phyloP scores from a whole-genome alignment of 805 yeast genomes.

The Huiozyma naganishii region DNA sequence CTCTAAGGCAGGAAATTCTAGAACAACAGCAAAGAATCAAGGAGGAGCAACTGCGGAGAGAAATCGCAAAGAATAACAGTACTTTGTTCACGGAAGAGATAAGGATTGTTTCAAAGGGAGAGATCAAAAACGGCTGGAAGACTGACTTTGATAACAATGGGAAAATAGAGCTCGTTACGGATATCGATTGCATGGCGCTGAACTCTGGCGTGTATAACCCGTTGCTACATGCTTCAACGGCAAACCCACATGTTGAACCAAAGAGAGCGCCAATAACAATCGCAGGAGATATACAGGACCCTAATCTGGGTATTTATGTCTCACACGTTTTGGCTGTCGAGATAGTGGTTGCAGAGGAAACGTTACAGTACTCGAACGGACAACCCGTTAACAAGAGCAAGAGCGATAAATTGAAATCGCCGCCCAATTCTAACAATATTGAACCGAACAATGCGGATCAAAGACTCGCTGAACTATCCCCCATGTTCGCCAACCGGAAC shows the following conservation, averaged over 20 bases:
- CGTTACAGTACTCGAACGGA: slow-evolving; percentile 34
- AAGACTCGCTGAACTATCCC: slow-evolving; percentile 35
- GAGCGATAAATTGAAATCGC: neutral
- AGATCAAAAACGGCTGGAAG: slow-evolving; percentile 88
- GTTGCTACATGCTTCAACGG: slow-evolving; percentile 34
- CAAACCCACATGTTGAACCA: slow-evolving; percentile 16
- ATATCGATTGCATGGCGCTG: slow-evolving; percentile 48
- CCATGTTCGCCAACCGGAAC: slow-evolving; percentile 32
- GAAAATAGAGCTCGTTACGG: slow-evolving; percentile 66
- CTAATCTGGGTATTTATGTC: slow-evolving; percentile 65
- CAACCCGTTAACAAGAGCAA: slow-evolving; percentile 18
- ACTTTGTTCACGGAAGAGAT: slow-evolving; percentile 59
- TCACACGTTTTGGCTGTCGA: slow-evolving; percentile 73
- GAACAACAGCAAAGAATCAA: slow-evolving; percentile 25
- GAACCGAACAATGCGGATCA: slow-evolving; percentile 22
- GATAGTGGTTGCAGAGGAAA: slow-evolving; percentile 89
- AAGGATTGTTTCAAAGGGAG: slow-evolving; percentile 67
- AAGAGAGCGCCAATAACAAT: slow-evolving; percentile 35
- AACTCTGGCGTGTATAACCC: slow-evolving; percentile 44
- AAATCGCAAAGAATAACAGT: slow-evolving; percentile 28
- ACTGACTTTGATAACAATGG: slow-evolving; percentile 77
- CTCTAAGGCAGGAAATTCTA: slow-evolving; percentile 25
- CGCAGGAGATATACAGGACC: slow-evolving; percentile 75
- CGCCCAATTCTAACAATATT: neutral
- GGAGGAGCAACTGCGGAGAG: slow-evolving; percentile 24